Evolutionary conservation across 177 flowering plant species (phyloP), one percentile per base, ranked within the genome.

Genomic region (Vitis hybrid): DNA sequence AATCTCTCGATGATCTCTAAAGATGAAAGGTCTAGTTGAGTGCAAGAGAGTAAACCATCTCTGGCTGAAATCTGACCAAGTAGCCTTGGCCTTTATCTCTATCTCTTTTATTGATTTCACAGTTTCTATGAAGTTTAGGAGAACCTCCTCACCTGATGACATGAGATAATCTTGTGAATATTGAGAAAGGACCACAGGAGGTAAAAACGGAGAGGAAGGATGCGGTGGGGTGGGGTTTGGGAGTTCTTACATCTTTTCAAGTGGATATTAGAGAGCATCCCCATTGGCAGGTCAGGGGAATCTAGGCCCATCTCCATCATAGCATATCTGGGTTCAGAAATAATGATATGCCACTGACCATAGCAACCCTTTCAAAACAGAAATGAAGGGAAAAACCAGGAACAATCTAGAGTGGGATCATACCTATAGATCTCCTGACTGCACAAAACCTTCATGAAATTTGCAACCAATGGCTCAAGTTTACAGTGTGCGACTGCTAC

Each of bases 231-330:
- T 14, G 1, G 14, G 10, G 21, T 13, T 51, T 27, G 12, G 4
- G 54, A 52, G 19, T 6, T 11, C 79, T 80, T 79, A 92, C 98
- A 87, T 88, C 80, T 81, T 51, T 84, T 77, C 64, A 90, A 56
- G 71, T 94, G 94, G 4, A 86, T 0, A 40, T 82, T 70, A 9
- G 96, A 66, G 1, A 90, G 82, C 90, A 91, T 92, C 27, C 92
- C 96, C 60, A 80, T 75, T 3, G 93, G 96, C 1, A 90, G 52
- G 49, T 89, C 96, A 8, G 92, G 93, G 2, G 79, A 19, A 56
- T 94, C 98, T 4, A 70, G 55, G 12, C 85, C 97, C 92, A 92
- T 83, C 79, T 90, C 96, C 94, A 83, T 88, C 73, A 89, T 11
- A 6, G 97, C 89, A 80, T 88, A 90, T 71, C 97, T 90, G 72